Evolutionary conservation across 2,329 filamentous ascomycete species (phyloP), one percentile per base, ranked within the genome.

Genomic region (Karstenula rhodostoma): DNA sequence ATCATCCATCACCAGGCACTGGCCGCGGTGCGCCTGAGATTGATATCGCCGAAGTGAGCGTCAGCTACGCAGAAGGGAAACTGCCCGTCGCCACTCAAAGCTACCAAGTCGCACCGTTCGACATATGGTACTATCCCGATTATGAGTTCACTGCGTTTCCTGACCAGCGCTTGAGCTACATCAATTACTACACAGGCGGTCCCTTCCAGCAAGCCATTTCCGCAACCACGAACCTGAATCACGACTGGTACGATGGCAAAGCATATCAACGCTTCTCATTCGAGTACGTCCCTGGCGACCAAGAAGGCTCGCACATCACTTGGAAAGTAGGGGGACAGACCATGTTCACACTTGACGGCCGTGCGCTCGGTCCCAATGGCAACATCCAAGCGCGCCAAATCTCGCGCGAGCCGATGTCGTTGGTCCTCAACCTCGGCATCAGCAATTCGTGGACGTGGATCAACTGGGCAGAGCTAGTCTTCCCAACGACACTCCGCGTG

Each of bases 161-260:
- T 1, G 78, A 85, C 64, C 80, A 82, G 61, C 74, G 78, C 5
- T 73, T 82, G 35, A 84, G 82, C 17, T 76, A 75, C 13, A 79
- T 84, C 59, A 87, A 87, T 61, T 74, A 76, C 1, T 87, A 85
- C 64, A 81, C 79, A 29, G 85, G 85, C 19, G 84, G 84, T 1
- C 83, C 83, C 2, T 86, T 77, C 62, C 84, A 87, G 66, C 83
- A 87, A 72, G 84, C 84, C 33, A 78, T 87, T 13, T 85, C 82
- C n/a, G 83, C 79, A 6, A 83, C 83, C 12, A 84, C 84, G 0
- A 80, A 82, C 52, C 75, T 87, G 12, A 86, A 86, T 69, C 84
- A 82, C 60, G 66, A 80, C 10, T 87, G 85, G 85, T 87, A 83
- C 58, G 83, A 86, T 59, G 82, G 82, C 4, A 78, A 80, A 15